Evolutionary conservation across 1,284 basidiomycete genomes (phyloP).

Genomic region (Gymnopus androsaceus): DNA sequence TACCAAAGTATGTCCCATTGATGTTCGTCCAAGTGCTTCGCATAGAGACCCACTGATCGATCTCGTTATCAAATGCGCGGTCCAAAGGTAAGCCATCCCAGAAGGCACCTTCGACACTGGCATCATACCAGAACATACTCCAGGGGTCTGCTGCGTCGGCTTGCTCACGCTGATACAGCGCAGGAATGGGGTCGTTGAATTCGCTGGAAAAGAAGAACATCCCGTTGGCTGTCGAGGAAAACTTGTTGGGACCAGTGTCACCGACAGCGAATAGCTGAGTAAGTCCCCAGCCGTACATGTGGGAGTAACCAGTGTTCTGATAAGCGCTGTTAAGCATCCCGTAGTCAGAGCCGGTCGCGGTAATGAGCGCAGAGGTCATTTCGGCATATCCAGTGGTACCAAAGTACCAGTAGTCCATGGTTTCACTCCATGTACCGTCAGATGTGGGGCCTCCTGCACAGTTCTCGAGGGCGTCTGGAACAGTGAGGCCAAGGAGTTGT

Average conservation of each 20-base stretch:
- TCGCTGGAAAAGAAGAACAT: conserved; percentile 73
- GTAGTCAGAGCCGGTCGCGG: conserved; percentile 85
- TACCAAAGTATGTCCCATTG: conserved; percentile 81
- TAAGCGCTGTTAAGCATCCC: conserved; percentile 71
- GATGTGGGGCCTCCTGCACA: conserved; percentile 67
- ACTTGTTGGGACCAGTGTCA: conserved; percentile 96
- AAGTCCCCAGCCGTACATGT: conserved; percentile 87
- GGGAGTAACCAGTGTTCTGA: conserved; percentile 80
- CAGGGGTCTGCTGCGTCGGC: conserved; percentile 88
- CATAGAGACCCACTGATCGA: conserved; percentile 89
- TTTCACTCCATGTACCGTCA: conserved; percentile 96
- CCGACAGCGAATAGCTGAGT: conserved; percentile 92
- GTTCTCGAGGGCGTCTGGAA: conserved; percentile 78
- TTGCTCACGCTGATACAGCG: conserved; percentile 93
- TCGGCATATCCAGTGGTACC: conserved; percentile 94
- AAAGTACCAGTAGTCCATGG: conserved; percentile 96
- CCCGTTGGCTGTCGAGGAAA: conserved; percentile 76
- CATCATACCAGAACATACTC: conserved; percentile 98
- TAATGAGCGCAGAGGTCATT: conserved; percentile 80
- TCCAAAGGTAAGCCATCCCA: conserved; percentile 89
- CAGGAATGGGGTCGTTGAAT: conserved; percentile 73
- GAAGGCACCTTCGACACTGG: conserved; percentile 81
- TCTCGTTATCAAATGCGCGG: conserved; percentile 70
- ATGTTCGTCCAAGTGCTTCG: conserved; percentile 91
- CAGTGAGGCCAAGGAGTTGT: conserved; percentile 66